Base-by-base conservation (phyloP, 495 filamentous ascomycete genomes). In the Achaetomiella virescens region DNA sequence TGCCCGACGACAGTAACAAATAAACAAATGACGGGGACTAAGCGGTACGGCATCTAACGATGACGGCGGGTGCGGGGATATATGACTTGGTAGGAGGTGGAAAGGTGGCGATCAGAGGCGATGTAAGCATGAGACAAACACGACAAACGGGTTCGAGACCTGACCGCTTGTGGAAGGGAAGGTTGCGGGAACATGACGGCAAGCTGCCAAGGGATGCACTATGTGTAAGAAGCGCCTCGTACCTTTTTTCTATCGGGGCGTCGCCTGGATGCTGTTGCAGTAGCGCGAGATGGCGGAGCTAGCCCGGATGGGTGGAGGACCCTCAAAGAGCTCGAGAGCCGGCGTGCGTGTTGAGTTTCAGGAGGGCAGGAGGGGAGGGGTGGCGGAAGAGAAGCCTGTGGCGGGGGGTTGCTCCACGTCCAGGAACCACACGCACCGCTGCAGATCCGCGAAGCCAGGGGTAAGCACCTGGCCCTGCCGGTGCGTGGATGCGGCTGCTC, bases 401-500 rank as follows among this genome's bases (percentile, higher is more conserved):
- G 20, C 27, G 52, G 47, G 53, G 45, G 25, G 51, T 4, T 41
- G 43, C 38, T 33, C 43, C 36, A 36, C 31, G 31, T n/a, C 21
- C 62, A 66, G 60, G 55, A 59, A 63, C 52, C 59, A 57, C 60
- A 53, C 57, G 36, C 54, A 37, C 54, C 18, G 29, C 12, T 56
- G 61, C 64, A 59, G 64, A 67, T 64, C 64, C 46, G 58, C 43
- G 42, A 63, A 44, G 52, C 44, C 37, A 37, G 38, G 38, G 38
- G 41, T 36, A n/a, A 22, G 54, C 57, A 59, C 45, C 52, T 61
- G 52, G 47, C 47, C 57, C 22, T 61, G 59, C 40, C 57, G 56
- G 61, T 62, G 54, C 57, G 59, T 63, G 57, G 59, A 57, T 66
- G 64, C 61, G 58, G 64, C 58, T 61, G 59, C 52, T 55, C 56